These are phyloP conservation scores for Emericellopsis atlantica DNA, from an alignment of 2,329 filamentous ascomycete genomes.

Conservation along the genomic window DNA sequence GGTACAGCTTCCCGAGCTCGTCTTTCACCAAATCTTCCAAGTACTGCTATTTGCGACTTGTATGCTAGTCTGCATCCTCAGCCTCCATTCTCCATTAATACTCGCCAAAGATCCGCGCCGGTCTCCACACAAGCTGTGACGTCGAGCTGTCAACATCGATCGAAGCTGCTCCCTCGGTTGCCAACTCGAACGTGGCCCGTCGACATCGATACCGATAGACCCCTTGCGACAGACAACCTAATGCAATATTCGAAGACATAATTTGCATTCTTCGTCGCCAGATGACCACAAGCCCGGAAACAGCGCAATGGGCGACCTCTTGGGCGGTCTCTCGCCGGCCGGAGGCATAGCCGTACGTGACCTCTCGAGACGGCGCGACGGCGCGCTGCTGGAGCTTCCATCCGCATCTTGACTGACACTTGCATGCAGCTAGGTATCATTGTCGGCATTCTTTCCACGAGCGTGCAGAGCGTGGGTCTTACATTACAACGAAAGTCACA, in stretches of 20 bases:
- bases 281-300: slow-evolving; percentile 30
- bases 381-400: slow-evolving; percentile 1
- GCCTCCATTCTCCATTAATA: too few relatives aligned
- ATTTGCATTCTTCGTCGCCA: slow-evolving; percentile 17
- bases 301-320: slow-evolving; percentile 49
- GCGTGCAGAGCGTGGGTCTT: slow-evolving; percentile 85
- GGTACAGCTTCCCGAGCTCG: too few relatives aligned
- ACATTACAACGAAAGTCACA: slow-evolving; percentile 97
- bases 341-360: slow-evolving; percentile 61
- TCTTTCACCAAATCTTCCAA: too few relatives aligned
- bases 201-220: background rate
- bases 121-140: too few relatives aligned
- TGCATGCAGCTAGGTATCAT: slow-evolving; percentile 67
- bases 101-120: too few relatives aligned
- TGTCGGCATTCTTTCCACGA: slow-evolving; percentile 86
- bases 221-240: background rate
- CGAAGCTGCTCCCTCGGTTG: background rate
- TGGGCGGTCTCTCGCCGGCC: slow-evolving; percentile 65
- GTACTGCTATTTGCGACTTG: too few relatives aligned
- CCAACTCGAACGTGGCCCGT: background rate
- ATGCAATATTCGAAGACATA: slow-evolving; percentile 1
- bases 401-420: background rate
- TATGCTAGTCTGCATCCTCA: too few relatives aligned
- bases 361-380: background rate
- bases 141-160: too few relatives aligned